Evolutionary conservation across 2,329 filamentous ascomycete genomes (phyloP).

Genomic region (Orbilia javanica): DNA sequence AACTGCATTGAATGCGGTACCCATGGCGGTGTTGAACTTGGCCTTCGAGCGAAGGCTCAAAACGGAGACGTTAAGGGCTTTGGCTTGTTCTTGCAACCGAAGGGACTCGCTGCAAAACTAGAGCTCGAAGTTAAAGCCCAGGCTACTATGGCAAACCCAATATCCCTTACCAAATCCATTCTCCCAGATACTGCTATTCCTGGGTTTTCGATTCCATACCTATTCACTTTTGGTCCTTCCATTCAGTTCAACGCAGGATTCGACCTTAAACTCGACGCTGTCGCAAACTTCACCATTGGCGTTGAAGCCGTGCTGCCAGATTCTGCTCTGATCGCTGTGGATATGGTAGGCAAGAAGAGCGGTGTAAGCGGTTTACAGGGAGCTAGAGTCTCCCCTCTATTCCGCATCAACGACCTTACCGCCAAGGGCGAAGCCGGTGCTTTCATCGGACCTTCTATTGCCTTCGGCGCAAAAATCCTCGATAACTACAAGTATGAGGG

Average conservation of each 20-base stretch:
- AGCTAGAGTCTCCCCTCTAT: slow-evolving; percentile 59
- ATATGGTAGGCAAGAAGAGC: slow-evolving; percentile 61
- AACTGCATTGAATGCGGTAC: slow-evolving; percentile 59
- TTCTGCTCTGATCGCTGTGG: slow-evolving; percentile 32
- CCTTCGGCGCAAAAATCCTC: slow-evolving; percentile 61
- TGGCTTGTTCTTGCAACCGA: slow-evolving; percentile 44
- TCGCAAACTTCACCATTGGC: slow-evolving; percentile 35
- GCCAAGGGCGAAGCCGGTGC: slow-evolving; percentile 60
- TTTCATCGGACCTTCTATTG: slow-evolving; percentile 60
- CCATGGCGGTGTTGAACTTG: slow-evolving; percentile 54
- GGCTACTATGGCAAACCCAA: slow-evolving; percentile 6
- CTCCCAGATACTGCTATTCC: slow-evolving; percentile 42
- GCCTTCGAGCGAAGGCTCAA: slow-evolving; percentile 53
- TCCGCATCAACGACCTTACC: slow-evolving; percentile 61
- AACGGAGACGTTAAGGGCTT: slow-evolving; percentile 53
- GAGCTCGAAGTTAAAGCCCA: slow-evolving; percentile 47
- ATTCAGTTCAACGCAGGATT: slow-evolving; percentile 53
- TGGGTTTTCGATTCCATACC: slow-evolving; percentile 53
- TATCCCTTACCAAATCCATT: slow-evolving; percentile 38
- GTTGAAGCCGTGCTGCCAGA: slow-evolving; percentile 43
- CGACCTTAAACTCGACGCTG: slow-evolving; percentile 16
- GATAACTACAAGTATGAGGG: slow-evolving; percentile 58
- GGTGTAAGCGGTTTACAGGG: slow-evolving; percentile 61
- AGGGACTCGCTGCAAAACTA: slow-evolving; percentile 51
- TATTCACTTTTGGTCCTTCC: slow-evolving; percentile 59